Evolutionary conservation across 176 grass and related monocot species (phyloP).

Genomic region (Triticum aestivum): DNA sequence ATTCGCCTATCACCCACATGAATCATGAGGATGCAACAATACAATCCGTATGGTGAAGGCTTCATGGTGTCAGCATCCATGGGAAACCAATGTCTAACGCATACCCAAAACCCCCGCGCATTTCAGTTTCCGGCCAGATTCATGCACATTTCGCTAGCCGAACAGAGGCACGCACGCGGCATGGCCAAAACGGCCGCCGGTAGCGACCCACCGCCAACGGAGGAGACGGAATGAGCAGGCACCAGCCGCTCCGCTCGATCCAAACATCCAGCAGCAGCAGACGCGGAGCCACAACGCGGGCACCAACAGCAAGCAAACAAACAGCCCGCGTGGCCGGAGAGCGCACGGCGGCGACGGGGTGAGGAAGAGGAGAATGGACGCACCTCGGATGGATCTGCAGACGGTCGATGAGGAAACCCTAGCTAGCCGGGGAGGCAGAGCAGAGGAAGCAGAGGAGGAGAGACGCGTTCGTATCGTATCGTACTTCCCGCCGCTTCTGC

Average conservation of each 20-base stretch:
- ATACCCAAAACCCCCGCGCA: no score
- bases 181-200: neutral
- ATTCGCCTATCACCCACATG: no score
- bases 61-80: no score
- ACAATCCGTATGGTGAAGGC: neutral
- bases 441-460: neutral
- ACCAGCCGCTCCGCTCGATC: no score
- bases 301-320: rapidly evolving
- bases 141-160: neutral
- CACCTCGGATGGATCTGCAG: neutral
- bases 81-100: no score
- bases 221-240: neutral
- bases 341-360: no score
- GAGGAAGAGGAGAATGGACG: neutral
- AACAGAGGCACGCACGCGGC: no score
- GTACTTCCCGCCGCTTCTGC: conserved; percentile 25
- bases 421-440: neutral
- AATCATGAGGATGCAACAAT: neutral
- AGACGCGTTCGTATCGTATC: neutral
- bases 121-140: neutral
- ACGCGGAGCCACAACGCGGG: neutral
- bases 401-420: neutral
- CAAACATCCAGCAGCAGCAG: no score
- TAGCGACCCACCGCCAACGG: neutral
- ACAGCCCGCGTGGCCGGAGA: neutral